Conservation (phyloP, 495 filamentous ascomycete genomes). For the Penicillium taxi region DNA sequence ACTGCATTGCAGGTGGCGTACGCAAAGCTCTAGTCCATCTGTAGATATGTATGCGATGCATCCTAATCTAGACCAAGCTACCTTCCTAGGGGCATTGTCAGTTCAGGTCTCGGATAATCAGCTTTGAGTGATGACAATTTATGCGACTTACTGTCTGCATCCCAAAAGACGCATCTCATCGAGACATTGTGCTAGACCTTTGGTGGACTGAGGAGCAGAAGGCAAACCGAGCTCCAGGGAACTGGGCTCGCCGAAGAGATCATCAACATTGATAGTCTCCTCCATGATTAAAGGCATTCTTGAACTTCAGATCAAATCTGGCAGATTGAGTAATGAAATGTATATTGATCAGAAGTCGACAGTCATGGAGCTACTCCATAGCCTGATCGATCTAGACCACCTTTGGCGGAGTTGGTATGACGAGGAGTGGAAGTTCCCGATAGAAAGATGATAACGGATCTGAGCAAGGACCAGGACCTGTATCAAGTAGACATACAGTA, state of each 20-base stretch:
- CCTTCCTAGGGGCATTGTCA: constrained; percentile 44
- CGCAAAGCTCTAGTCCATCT: constrained; percentile 58
- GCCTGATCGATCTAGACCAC: too few relatives aligned
- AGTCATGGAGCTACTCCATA: too few relatives aligned
- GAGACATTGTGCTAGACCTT: constrained; percentile 61
- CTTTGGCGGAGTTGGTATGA: too few relatives aligned
- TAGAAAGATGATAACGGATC: too few relatives aligned
- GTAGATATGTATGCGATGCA: constrained; percentile 74
- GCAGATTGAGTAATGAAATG: too few relatives aligned
- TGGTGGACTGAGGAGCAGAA: constrained; percentile 46
- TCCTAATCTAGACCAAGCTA: constrained; percentile 86
- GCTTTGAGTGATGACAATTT: neutral
- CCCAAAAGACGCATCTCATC: constrained; percentile 73
- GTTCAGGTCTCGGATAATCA: neutral
- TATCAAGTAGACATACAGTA: too few relatives aligned
- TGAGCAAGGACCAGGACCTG: too few relatives aligned
- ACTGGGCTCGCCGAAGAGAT: constrained; percentile 68
- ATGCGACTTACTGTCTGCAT: constrained; percentile 69
- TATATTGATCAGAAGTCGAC: neutral
- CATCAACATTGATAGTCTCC: constrained; percentile 58
- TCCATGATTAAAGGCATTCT: constrained; percentile 55
- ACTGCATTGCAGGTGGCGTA: constrained; percentile 63
- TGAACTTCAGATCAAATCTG: too few relatives aligned
- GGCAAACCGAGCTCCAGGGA: constrained; percentile 44
- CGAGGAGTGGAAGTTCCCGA: too few relatives aligned